Evolutionary conservation across 1,139 yeast species (phyloP).

Genomic region (Debaryomycetaceae sp.): DNA sequence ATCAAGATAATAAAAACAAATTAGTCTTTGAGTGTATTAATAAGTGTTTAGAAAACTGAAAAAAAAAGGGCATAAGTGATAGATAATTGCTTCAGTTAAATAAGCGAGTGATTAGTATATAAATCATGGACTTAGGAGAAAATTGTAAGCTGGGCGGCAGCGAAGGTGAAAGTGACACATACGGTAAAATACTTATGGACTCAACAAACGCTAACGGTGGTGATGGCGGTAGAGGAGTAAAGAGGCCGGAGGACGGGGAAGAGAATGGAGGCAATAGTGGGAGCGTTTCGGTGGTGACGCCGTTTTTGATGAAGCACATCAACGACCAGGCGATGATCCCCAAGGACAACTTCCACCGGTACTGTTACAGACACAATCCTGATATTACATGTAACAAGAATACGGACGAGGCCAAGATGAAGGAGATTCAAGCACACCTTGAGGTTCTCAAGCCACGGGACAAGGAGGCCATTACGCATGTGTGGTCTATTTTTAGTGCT

Average conservation of each 20-base stretch:
- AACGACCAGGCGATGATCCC: conserved; percentile 42
- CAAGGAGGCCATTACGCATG: conserved; percentile 67
- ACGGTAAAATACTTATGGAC: conserved; percentile 2
- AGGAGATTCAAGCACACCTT: conserved; percentile 55
- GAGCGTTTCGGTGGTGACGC: conserved; percentile 38
- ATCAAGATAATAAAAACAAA: neutral
- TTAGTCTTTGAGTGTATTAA: neutral
- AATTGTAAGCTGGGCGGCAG: conserved; percentile 13
- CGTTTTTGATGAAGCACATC: conserved; percentile 44
- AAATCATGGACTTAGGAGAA: conserved; percentile 17
- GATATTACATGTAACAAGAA: conserved; percentile 68
- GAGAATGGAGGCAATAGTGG: conserved; percentile 8
- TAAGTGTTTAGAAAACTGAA: neutral
- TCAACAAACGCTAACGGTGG: neutral
- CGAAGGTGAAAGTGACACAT: neutral
- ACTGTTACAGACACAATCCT: conserved; percentile 92
- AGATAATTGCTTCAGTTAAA: too few relatives aligned
- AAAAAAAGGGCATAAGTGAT: conserved; percentile 1
- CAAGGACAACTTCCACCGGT: conserved; percentile 54
- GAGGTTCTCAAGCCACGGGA: conserved; percentile 60
- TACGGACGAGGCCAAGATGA: conserved; percentile 67
- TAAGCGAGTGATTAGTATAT: too few relatives aligned
- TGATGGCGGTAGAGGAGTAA: neutral
- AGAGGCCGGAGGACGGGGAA: neutral
- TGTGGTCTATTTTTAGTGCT: conserved; percentile 76